Evolutionary conservation across 2,329 filamentous ascomycete genomes (phyloP), one percentile per base, ranked within the genome.

Genomic region (Rhynchosporium agropyri): DNA sequence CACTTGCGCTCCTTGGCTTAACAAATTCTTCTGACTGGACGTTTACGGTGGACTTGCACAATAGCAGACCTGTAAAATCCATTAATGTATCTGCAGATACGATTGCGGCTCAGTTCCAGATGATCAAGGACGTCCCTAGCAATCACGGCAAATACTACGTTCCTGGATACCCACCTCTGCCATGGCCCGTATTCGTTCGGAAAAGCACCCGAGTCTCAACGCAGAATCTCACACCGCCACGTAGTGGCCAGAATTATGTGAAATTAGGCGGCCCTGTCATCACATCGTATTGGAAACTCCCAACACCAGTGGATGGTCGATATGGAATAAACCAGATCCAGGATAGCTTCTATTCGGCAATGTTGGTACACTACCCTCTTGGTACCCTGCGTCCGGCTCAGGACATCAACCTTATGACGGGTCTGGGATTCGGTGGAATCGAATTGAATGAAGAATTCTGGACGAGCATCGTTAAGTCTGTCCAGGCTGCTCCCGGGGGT

Each of bases 321-420:
- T 65, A 64, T 58, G 69, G 65, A 6, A 56, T 67, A 29, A 71
- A 71, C 58, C 65, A 67, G 26, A 38, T 65, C n/a, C 68, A 71
- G 43, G 46, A 61, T 8, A 61, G 49, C 2, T 70, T 69, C 48
- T 60, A 63, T 57, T 9, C 42, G 15, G 67, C 63, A 3, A 66
- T 68, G 54, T 43, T 55, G 33, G 51, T 67, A 0, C 60, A 66
- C 29, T 67, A 60, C 36, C 54, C 58, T 13, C 33, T 43, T 8
- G 45, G 40, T 15, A 12, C 51, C 55, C 10, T 15, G 13, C 62
- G 60, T 31, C 60, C 50, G 40, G 26, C 28, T 33, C 28, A 60
- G 29, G 38, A 56, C 2, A 29, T 69, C 31, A 20, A 43, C 2
- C 13, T 67, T 15, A 43, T 45, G 5, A 29, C 29, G 2, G 48